These are phyloP conservation scores for Arthroderma sp. DNA, from an alignment of 2,329 filamentous ascomycete genomes.

Conservation along the genomic window DNA sequence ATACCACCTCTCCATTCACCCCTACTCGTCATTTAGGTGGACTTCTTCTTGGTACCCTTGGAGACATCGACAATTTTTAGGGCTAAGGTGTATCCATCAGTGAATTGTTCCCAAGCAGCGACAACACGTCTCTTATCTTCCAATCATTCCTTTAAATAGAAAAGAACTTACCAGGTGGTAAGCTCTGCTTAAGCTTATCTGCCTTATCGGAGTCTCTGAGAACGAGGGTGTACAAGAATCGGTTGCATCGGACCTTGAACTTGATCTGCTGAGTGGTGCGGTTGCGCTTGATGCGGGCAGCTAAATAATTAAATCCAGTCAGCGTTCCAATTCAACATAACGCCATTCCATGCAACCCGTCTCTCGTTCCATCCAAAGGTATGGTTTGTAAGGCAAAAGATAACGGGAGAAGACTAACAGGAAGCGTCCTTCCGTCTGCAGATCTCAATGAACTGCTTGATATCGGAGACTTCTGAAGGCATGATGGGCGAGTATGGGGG, in stretches of 20 bases:
- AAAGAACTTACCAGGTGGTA: constrained; percentile 74
- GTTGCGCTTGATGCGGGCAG: constrained; percentile 93
- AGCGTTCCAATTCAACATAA: constrained; percentile 8
- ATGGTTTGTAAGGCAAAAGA: not conserved
- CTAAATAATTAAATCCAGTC: constrained; percentile 35
- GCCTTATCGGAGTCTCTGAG: constrained; percentile 99
- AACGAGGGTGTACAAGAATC: constrained; percentile 93
- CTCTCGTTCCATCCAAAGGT: not conserved
- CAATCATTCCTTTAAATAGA: not conserved
- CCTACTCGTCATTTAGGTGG: constrained; percentile 22
- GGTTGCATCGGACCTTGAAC: constrained; percentile 99
- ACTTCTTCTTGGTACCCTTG: constrained; percentile 37
- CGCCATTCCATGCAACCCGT: not conserved
- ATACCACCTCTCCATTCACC: not conserved
- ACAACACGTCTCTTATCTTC: not conserved
- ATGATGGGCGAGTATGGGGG: constrained; percentile 49
- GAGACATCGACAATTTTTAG: constrained; percentile 36
- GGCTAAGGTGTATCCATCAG: constrained; percentile 20
- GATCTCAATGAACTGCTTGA: constrained; percentile 99
- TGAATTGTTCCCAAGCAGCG: not conserved
- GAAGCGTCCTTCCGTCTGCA: constrained; percentile 98
- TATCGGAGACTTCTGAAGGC: constrained; percentile 96
- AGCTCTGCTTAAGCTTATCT: constrained; percentile 99
- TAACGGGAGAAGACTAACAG: constrained; percentile 57
- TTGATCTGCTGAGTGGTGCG: constrained; percentile 84